Conservation (phyloP, 139 green algal genomes). For the Auxenochlorella protothecoides region DNA sequence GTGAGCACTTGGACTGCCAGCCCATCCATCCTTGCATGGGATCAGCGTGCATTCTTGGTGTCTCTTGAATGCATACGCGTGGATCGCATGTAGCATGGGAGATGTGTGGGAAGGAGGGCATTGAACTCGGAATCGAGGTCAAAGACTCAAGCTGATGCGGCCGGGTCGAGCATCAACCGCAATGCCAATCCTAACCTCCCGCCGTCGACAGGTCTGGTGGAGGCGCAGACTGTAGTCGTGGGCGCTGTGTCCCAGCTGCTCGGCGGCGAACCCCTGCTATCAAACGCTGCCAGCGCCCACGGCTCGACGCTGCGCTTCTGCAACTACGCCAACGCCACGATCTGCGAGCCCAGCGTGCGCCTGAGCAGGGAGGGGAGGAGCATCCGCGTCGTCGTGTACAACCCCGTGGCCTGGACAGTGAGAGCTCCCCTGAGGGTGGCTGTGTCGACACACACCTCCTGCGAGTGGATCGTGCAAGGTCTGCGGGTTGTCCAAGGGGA, state of each 20-base stretch:
- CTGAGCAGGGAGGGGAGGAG: constrained; percentile 8
- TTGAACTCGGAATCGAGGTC: too few species aligned
- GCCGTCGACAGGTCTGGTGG: constrained; percentile 9
- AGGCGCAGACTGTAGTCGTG: constrained; percentile 14
- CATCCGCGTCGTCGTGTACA: constrained; percentile 64
- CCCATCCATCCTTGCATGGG: too few species aligned
- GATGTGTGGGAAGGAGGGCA: too few species aligned
- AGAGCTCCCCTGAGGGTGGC: constrained; percentile 49
- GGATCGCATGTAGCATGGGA: too few species aligned
- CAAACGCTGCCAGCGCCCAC: too few species aligned
- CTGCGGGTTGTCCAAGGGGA: neutral
- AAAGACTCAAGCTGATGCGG: too few species aligned
- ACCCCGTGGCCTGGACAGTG: constrained; percentile 55
- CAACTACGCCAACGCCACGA: constrained; percentile 44
- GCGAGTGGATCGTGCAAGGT: constrained; percentile 25
- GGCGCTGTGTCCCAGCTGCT: too few species aligned
- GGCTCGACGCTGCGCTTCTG: constrained; percentile 25
- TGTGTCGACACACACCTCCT: constrained; percentile 11
- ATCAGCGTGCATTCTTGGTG: too few species aligned
- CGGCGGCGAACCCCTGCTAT: neutral
- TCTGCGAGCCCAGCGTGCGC: constrained; percentile 40
- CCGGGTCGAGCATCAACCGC: too few species aligned
- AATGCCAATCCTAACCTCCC: too few species aligned
- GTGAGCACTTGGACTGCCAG: too few species aligned
- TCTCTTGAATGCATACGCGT: too few species aligned